phyloP scores from a whole-genome alignment of 306 rosid genomes.

The Ochetophila trinervis region DNA sequence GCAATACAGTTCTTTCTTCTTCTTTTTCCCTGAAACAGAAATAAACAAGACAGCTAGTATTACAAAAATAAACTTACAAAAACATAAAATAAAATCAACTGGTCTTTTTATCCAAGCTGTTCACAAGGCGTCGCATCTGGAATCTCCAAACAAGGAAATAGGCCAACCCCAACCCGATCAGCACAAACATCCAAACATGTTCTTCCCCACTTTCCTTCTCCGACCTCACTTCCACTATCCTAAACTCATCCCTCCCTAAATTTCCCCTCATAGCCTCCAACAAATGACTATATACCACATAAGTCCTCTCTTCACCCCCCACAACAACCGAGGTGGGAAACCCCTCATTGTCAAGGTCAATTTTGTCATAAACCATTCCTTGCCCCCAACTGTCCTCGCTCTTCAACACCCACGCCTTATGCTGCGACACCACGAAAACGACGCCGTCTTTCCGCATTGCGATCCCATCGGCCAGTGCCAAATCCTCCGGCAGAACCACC shows the following conservation, averaged over 20 bases:
- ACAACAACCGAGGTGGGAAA: slow-evolving; percentile 55
- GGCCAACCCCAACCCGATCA: slow-evolving; percentile 63
- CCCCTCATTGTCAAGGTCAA: slow-evolving; percentile 55
- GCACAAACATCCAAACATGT: slow-evolving; percentile 54
- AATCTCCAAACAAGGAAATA: slow-evolving; percentile 77
- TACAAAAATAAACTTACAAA: background rate
- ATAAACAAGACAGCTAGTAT: no score
- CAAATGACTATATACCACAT: slow-evolving; percentile 57
- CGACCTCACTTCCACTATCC: slow-evolving; percentile 55
- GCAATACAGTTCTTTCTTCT: no score
- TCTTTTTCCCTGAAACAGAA: no score
- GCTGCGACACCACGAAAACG: slow-evolving; percentile 63
- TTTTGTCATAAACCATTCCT: slow-evolving; percentile 52
- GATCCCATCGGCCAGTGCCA: slow-evolving; percentile 51
- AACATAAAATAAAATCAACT: slow-evolving; percentile 14
- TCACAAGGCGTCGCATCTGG: slow-evolving; percentile 56
- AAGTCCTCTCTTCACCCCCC: slow-evolving; percentile 43
- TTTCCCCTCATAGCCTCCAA: slow-evolving; percentile 47
- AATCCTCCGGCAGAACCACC: slow-evolving; percentile 46
- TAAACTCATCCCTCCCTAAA: slow-evolving; percentile 49
- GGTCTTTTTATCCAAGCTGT: slow-evolving; percentile 56
- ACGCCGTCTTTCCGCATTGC: slow-evolving; percentile 57
- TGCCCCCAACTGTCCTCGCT: slow-evolving; percentile 65
- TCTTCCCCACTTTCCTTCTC: slow-evolving; percentile 46
- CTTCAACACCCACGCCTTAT: slow-evolving; percentile 56